These are phyloP conservation scores for Histomonas meleagridis DNA, from an alignment of 208 protist genomes.

Conservation along the genomic window DNA sequence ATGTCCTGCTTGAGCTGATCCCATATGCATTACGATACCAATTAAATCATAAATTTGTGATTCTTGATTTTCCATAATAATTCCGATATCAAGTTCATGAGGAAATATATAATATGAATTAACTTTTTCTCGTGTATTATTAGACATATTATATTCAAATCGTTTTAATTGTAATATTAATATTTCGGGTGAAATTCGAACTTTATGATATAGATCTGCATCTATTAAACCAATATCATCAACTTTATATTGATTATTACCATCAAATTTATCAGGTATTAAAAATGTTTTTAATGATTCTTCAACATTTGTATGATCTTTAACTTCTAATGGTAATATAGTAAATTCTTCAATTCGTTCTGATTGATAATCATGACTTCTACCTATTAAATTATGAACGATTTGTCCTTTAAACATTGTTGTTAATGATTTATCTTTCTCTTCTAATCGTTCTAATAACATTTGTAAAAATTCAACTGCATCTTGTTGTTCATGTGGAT, in stretches of 20 bases:
- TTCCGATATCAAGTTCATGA: not conserved
- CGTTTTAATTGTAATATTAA: not conserved
- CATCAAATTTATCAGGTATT: not conserved
- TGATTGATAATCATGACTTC: not conserved
- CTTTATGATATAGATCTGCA: not conserved
- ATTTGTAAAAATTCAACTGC: not conserved
- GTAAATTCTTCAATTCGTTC: not conserved
- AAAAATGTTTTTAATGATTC: not conserved
- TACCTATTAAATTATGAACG: not conserved
- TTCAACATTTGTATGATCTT: not conserved
- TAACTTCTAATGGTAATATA: not conserved
- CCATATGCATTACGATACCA: not conserved
- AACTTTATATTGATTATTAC: not conserved
- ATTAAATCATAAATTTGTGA: not conserved
- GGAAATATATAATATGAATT: not conserved
- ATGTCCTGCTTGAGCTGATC: not conserved
- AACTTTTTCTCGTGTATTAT: not conserved
- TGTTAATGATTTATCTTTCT: not conserved
- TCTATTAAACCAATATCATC: not conserved
- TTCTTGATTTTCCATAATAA: not conserved
- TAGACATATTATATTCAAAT: slow-evolving; percentile 26
- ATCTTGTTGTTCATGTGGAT: not conserved
- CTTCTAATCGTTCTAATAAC: not conserved
- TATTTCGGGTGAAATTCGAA: not conserved
- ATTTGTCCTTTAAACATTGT: not conserved